phyloP scores from a whole-genome alignment of 192 early-diverging fungal genomes.

The Coemansia sp. region DNA sequence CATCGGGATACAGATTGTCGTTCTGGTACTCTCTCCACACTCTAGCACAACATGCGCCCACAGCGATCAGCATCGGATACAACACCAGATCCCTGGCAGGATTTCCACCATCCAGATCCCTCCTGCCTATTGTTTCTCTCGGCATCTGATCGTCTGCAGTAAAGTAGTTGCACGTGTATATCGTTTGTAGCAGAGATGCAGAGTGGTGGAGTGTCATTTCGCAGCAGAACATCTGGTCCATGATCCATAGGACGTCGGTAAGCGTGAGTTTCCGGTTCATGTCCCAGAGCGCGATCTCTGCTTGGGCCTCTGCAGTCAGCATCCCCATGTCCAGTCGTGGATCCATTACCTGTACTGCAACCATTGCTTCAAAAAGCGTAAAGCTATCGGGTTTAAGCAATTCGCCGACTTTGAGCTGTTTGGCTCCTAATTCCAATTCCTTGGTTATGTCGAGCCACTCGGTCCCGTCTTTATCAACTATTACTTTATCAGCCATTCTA shows the following conservation, averaged over 20 bases:
- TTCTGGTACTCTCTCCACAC: slow-evolving; percentile 41
- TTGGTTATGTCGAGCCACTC: slow-evolving; percentile 43
- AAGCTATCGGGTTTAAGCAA: slow-evolving; percentile 22
- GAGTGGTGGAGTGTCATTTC: slow-evolving; percentile 48
- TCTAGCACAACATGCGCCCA: slow-evolving; percentile 21
- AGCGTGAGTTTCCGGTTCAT: slow-evolving; percentile 15
- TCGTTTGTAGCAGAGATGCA: slow-evolving; percentile 44
- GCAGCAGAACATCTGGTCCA: slow-evolving; percentile 29
- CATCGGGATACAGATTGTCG: slow-evolving; percentile 39
- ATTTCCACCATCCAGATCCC: background rate
- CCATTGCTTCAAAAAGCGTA: slow-evolving; percentile 38
- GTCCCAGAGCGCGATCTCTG: slow-evolving; percentile 39
- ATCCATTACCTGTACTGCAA: slow-evolving; percentile 46
- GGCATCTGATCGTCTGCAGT: background rate
- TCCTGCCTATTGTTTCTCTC: background rate
- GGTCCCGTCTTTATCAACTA: background rate
- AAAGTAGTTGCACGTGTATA: slow-evolving; percentile 49
- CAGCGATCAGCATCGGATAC: slow-evolving; percentile 35
- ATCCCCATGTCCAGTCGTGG: slow-evolving; percentile 52
- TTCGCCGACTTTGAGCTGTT: slow-evolving; percentile 27
- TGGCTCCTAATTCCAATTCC: slow-evolving; percentile 10
- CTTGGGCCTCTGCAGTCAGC: slow-evolving; percentile 18
- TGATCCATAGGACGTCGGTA: slow-evolving; percentile 30
- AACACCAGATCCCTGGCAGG: slow-evolving; percentile 32
- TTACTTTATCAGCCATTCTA: background rate